Percentiles rank a stretch among this genome's conserved stretches.
These are phyloP conservation scores for Coemansia nantahalensis DNA, from an alignment of 192 early-diverging fungal genomes.

Conservation along the genomic window DNA sequence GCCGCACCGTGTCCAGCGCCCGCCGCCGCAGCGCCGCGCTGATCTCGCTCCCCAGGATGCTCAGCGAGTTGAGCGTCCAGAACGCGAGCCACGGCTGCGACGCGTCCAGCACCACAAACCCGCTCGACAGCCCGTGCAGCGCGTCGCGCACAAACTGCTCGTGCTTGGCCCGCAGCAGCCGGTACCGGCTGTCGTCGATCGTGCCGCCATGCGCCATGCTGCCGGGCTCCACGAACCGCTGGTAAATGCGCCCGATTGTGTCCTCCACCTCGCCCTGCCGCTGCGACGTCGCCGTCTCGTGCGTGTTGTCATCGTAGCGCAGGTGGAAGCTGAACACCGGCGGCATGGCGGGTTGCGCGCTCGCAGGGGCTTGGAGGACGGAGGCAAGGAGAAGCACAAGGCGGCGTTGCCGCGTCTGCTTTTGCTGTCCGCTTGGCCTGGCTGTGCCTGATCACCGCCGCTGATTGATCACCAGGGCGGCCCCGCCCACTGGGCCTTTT, in stretches of 20 bases:
- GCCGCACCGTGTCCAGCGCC: slow-evolving; percentile 54
- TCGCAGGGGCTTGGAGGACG: too few relatives aligned
- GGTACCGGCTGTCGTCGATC: slow-evolving; percentile 27
- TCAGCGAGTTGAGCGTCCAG: slow-evolving; percentile 86
- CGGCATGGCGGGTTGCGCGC: too few relatives aligned
- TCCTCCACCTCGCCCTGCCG: slow-evolving; percentile 44
- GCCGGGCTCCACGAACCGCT: slow-evolving; percentile 9
- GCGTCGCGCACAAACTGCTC: slow-evolving; percentile 55
- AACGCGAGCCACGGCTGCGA: slow-evolving; percentile 89
- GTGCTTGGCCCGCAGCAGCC: slow-evolving; percentile 59
- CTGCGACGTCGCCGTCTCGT: slow-evolving; percentile 42
- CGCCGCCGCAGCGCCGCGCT: slow-evolving; percentile 47
- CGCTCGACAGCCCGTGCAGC: slow-evolving; percentile 53
- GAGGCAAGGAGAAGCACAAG: too few relatives aligned
- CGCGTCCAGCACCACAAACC: slow-evolving; percentile 73
- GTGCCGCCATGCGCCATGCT: slow-evolving; percentile 22
- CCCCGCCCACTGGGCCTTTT: too few relatives aligned
- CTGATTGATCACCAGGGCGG: too few relatives aligned
- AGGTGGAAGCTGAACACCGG: slow-evolving; percentile 38
- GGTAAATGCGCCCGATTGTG: slow-evolving; percentile 32
- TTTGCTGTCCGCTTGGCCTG: too few relatives aligned
- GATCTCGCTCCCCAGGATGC: slow-evolving; percentile 65
- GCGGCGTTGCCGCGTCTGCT: too few relatives aligned
- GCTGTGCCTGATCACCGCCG: too few relatives aligned
- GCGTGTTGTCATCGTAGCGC: slow-evolving; percentile 49